These are phyloP conservation scores for Fraxinus quadrangulata DNA, from an alignment of 257 asterid genomes.

Conservation along the genomic window DNA sequence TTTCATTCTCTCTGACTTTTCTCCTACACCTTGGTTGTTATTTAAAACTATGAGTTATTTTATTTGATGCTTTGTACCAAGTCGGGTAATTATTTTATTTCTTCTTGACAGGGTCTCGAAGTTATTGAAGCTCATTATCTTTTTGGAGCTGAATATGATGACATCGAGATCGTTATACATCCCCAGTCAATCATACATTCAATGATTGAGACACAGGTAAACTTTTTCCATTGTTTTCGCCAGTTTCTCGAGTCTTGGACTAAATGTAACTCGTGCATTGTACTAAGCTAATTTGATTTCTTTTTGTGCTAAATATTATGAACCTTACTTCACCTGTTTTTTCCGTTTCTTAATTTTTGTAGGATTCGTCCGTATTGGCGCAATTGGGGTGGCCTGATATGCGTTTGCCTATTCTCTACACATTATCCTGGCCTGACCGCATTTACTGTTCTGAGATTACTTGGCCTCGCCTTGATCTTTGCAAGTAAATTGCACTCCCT, in stretches of 20 bases:
- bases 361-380: slow-evolving; percentile 94
- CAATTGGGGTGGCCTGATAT: slow-evolving; percentile 98
- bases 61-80: not conserved
- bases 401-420: slow-evolving; percentile 95
- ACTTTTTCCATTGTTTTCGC: slow-evolving; percentile 1
- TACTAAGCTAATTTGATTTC: not conserved
- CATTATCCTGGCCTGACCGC: slow-evolving; percentile 96
- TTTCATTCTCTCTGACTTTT: not conserved
- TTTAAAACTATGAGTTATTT: not conserved
- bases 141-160: slow-evolving; percentile 88
- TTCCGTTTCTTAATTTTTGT: slow-evolving; percentile 19
- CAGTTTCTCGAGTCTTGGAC: not conserved
- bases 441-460: slow-evolving; percentile 86
- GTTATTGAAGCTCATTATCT: slow-evolving; percentile 99
- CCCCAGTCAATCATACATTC: slow-evolving; percentile 98
- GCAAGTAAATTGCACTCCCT: slow-evolving; percentile 63
- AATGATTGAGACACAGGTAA: slow-evolving; percentile 94
- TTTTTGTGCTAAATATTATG: not conserved
- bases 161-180: slow-evolving; percentile 89
- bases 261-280: not conserved
- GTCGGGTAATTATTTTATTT: slow-evolving; percentile 4
- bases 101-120: slow-evolving; percentile 74
- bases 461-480: slow-evolving; percentile 98
- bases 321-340: not conserved
- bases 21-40: not conserved